Percentiles rank a stretch among this genome's conserved stretches.
Conservation (phyloP, 768 basidiomycete species). For the Naganishia kalamii region DNA sequence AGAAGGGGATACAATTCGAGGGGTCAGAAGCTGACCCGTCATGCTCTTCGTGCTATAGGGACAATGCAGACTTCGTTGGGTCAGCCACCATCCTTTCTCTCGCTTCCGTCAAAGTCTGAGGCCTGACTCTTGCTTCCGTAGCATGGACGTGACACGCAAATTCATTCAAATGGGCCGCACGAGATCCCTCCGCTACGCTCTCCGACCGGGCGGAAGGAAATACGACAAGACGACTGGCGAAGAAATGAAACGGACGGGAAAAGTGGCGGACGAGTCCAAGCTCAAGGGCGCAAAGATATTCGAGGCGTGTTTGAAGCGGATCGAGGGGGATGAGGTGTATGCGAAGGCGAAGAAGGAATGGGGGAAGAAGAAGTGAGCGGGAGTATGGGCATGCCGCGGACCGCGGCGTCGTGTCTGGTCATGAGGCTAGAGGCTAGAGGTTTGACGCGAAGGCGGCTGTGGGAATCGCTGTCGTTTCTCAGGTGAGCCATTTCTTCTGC, state of each 20-base stretch:
- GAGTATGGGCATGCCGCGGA: too few species aligned
- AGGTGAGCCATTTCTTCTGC: too few species aligned
- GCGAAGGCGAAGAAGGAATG: slow-evolving; percentile 29
- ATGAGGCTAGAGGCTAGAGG: too few species aligned
- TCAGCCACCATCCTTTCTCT: neutral
- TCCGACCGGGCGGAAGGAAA: slow-evolving; percentile 38
- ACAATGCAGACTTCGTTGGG: slow-evolving; percentile 14
- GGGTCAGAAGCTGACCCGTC: neutral
- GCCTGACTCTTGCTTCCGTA: neutral
- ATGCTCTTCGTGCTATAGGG: neutral
- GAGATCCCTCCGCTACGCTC: slow-evolving; percentile 41
- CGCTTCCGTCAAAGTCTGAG: neutral
- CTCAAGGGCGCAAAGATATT: slow-evolving; percentile 37
- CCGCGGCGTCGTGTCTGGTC: too few species aligned
- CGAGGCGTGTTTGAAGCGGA: slow-evolving; percentile 28
- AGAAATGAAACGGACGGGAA: slow-evolving; percentile 35
- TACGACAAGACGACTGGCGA: slow-evolving; percentile 28
- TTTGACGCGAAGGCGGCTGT: too few species aligned
- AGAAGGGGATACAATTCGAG: neutral
- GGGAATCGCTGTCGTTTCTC: too few species aligned
- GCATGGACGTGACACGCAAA: slow-evolving; percentile 43
- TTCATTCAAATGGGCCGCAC: slow-evolving; percentile 46
- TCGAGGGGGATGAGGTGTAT: slow-evolving; percentile 38
- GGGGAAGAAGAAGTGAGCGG: slow-evolving; percentile 15
- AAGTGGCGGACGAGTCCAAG: slow-evolving; percentile 40